Evolutionary conservation across 208 protist genomes (phyloP).

Genomic region (Leishmania guyanensis): DNA sequence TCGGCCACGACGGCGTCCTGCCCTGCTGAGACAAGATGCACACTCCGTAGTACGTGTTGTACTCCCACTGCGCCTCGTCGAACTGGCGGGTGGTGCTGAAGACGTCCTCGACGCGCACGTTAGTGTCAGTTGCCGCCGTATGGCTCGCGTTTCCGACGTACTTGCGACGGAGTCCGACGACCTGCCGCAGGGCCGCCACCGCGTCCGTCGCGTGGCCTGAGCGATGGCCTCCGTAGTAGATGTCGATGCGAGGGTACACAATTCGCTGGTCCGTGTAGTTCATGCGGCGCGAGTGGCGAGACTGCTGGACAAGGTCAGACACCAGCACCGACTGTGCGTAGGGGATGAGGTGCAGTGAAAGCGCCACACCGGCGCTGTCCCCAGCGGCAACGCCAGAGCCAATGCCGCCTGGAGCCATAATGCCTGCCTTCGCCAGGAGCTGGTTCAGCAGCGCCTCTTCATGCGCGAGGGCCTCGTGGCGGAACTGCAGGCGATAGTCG

Average conservation of each 20-base stretch:
- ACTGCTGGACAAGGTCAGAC: conserved; percentile 54
- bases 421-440: conserved; percentile 59
- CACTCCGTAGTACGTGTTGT: conserved; percentile 91
- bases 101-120: conserved; percentile 82
- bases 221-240: conserved; percentile 45
- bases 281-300: conserved; percentile 39
- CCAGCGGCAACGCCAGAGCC: conserved; percentile 4
- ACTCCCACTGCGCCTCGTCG: conserved; percentile 86
- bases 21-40: conserved; percentile 75
- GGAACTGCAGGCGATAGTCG: conserved; percentile 86
- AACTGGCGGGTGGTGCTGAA: conserved; percentile 77
- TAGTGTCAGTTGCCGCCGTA: conserved; percentile 30
- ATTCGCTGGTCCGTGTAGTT: conserved; percentile 84
- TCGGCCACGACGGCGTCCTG: conserved; percentile 74
- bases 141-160: conserved; percentile 70
- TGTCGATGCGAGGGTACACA: conserved; percentile 81
- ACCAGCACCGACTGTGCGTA: conserved; percentile 52
- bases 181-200: conserved; percentile 64
- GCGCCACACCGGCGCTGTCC: conserved; percentile 11
- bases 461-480: conserved; percentile 71
- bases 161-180: conserved; percentile 73
- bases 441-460: conserved; percentile 84
- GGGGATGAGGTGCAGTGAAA: conserved; percentile 40
- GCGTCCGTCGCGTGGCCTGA: conserved; percentile 39
- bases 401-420: conserved; percentile 35